Evolutionary conservation across 805 yeast genomes (phyloP), one percentile per base, ranked within the genome.

Genomic region (Kockiozyma suomiensis): DNA sequence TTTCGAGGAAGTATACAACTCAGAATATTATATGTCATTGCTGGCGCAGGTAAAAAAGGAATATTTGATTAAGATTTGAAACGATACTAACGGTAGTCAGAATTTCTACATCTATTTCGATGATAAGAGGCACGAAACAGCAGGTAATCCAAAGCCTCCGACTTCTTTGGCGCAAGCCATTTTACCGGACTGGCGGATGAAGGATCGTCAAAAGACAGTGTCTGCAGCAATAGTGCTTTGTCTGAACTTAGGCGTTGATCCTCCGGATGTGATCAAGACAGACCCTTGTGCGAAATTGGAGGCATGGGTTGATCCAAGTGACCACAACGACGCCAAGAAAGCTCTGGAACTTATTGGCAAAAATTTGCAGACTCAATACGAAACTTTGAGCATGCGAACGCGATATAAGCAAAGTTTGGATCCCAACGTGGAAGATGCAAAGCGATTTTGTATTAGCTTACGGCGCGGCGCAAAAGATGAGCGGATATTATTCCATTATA

Each of bases 351-450:
- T 87, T 45, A 90, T 94, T 33, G 97, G 97, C 1, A 93, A 91
- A 72, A 85, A 83, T 64, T 75, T 94, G 51, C 97, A 93, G 72
- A 72, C 85, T 1, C 97, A 93, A 72, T 94, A 93, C 73, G 97
- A 93, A 73, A 86, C 93, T 0, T 79, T 94, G 49, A 87, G 96
- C 1, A 78, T 91, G 60, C 81, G 97, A 65, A 90, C 97, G 0
- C 82, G 96, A 50, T 92, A 91, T 73, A 94, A 92, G 72, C 97
- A 89, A 71, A 85, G 90, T 47, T 76, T 94, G 58, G 98, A 94
- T 72, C 98, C 98, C 1, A 88, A 92, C 56, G 97, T 92, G 21
- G 99, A 94, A 70, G 99, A 94, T 70, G 87, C 91, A 41, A 93
- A 93, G 71, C 79, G 97, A 50, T 88, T 92, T 67, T 92, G 97